These are phyloP conservation scores for Ophiorrhiza pumila DNA, from an alignment of 257 asterid genomes.

Conservation along the genomic window DNA sequence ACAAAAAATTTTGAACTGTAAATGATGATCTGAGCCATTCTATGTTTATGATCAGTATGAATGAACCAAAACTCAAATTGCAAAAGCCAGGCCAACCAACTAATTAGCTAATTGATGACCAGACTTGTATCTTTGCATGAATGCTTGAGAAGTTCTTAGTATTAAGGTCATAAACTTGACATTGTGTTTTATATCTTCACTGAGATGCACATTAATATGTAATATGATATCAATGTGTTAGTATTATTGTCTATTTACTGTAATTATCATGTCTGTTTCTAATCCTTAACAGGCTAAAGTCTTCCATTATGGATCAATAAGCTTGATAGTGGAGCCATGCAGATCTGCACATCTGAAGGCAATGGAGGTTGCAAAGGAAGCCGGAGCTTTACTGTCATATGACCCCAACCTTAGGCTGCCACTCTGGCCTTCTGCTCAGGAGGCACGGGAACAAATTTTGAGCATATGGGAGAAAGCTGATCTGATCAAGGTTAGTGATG, in stretches of 20 bases:
- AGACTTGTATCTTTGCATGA: no score
- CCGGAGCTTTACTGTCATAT: slow-evolving; percentile 87
- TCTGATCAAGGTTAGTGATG: slow-evolving; percentile 88
- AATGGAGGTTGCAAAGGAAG: slow-evolving; percentile 84
- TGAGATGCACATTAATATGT: neutral
- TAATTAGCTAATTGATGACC: no score
- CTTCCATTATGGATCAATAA: slow-evolving; percentile 92
- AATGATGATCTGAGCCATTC: no score
- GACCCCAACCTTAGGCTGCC: slow-evolving; percentile 92
- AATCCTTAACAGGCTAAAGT: slow-evolving; percentile 57
- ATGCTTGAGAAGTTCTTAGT: no score
- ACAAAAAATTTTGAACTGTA: neutral
- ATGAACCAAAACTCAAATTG: no score
- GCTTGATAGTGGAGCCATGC: slow-evolving; percentile 97
- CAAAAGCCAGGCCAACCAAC: no score
- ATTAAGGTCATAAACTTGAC: neutral
- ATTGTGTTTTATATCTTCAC: neutral
- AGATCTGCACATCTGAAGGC: slow-evolving; percentile 94
- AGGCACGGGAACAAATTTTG: slow-evolving; percentile 76
- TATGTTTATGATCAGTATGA: no score
- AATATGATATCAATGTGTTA: neutral
- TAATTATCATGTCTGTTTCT: neutral
- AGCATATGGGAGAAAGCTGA: slow-evolving; percentile 92
- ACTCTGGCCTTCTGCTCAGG: slow-evolving; percentile 74
- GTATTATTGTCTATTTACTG: neutral